Evolutionary conservation across 352 stramenopile genomes (phyloP), one percentile per base, ranked within the genome.

Genomic region (Saprolegnia diclina): DNA sequence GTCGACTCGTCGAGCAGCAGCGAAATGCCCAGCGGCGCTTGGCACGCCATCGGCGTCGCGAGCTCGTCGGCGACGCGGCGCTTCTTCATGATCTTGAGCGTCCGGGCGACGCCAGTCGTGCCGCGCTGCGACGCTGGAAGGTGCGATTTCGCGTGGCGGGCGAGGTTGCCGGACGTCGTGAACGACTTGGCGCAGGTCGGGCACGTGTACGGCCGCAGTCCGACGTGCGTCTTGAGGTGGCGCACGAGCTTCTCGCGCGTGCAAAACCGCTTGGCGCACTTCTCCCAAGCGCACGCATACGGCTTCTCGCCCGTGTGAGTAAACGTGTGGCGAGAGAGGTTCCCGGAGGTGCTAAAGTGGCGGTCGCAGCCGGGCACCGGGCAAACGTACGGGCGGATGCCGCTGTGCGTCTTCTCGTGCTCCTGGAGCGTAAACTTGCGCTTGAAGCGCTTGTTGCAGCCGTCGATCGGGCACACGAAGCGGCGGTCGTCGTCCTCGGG

Each of bases 341-440:
- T 90, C 14, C 82, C 80, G 0, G 80, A 89, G 19, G 80, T 88
- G 61, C 75, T 87, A 38, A 90, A 92, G 4, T 75, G 76, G 74
- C 85, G 85, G 67, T 70, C 71, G 61, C 83, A 92, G 32, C 64
- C 72, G 11, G 55, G 48, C 14, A 82, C 66, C 21, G 79, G 79
- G 45, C 82, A 89, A 22, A 72, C 45, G 63, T 88, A 82, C 9
- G 83, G 80, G 64, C 87, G 76, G 70, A 87, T 78, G 18, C 82
- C 82, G 56, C 79, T 89, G 77, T 90, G 82, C 46, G 81, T 91
- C 75, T 89, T 89, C 57, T 85, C 75, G 70, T 91, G 83, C 53
- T 88, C 80, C 53, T 77, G 79, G 56, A 86, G 70, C 44, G 80
- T 89, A 16, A 74, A 79, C 55, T 78, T 63, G n/a, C 42, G 42